Evolutionary conservation across 1,284 basidiomycete genomes (phyloP).

Genomic region (Sparassis latifolia): DNA sequence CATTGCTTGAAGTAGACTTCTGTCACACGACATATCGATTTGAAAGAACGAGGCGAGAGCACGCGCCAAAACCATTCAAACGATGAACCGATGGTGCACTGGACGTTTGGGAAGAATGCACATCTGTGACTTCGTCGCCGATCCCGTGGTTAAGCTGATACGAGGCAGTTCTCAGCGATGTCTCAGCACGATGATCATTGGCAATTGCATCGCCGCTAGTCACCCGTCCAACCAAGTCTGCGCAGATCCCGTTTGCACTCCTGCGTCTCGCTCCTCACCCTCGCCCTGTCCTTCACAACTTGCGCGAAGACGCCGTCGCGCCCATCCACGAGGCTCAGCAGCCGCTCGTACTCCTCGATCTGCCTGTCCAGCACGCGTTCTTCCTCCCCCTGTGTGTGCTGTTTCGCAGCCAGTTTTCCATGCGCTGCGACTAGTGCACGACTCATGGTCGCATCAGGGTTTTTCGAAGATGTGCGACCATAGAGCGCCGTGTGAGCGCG

Average conservation of each 20-base stretch:
- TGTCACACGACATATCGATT: no score
- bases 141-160: no score
- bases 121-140: no score
- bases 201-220: conserved; percentile 17
- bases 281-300: conserved; percentile 42
- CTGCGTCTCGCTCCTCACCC: conserved; percentile 40
- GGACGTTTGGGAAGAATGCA: no score
- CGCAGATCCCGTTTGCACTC: conserved; percentile 42
- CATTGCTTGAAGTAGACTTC: no score
- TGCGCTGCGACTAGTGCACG: conserved; percentile 31
- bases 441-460: conserved; percentile 21
- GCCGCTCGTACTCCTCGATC: conserved; percentile 35
- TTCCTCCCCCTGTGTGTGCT: conserved; percentile 31
- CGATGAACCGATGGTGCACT: no score
- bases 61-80: no score
- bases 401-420: conserved; percentile 28
- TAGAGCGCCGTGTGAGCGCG: conserved; percentile 34
- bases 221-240: conserved; percentile 43
- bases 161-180: no score
- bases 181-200: not conserved
- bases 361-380: conserved; percentile 31
- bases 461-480: conserved; percentile 20
- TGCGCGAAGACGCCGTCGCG: conserved; percentile 34
- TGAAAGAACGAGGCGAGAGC: no score
- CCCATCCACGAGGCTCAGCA: conserved; percentile 37